phyloP scores from a whole-genome alignment of 192 early-diverging fungal species.

The Coemansia sp. region DNA sequence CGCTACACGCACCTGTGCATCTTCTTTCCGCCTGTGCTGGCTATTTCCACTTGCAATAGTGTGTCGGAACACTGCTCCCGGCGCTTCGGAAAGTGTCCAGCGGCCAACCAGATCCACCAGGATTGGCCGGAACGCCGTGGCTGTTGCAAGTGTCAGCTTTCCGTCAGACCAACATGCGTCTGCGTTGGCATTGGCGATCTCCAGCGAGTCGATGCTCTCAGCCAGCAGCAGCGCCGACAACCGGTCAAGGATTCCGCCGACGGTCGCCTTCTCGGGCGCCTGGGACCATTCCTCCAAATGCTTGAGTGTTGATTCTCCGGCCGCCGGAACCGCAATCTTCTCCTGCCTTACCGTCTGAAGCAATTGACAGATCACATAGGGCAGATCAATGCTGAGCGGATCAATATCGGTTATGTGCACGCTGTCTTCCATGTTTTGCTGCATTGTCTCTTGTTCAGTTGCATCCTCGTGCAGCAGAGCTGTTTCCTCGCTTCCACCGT shows the following conservation, averaged over 20 bases:
- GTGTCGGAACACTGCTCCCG: conserved; percentile 30
- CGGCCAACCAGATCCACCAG: conserved; percentile 81
- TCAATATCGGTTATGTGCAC: conserved; percentile 36
- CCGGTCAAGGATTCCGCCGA: conserved; percentile 17
- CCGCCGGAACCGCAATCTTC: not conserved
- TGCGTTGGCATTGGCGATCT: not conserved
- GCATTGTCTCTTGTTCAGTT: not conserved
- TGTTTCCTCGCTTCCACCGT: not conserved
- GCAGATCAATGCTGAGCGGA: conserved; percentile 52
- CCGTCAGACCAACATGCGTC: conserved; percentile 37
- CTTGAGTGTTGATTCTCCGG: conserved; percentile 13
- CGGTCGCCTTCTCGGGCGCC: conserved; percentile 4
- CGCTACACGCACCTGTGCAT: conserved; percentile 48
- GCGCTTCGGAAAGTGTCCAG: conserved; percentile 63
- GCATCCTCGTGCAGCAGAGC: not conserved
- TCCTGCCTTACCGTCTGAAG: not conserved
- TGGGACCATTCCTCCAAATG: conserved; percentile 29
- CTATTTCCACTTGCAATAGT: not conserved
- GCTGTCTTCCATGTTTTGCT: conserved; percentile 8
- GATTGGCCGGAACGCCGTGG: conserved; percentile 66
- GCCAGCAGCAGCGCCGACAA: conserved; percentile 40
- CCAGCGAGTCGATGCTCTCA: conserved; percentile 13
- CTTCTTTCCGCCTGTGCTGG: conserved; percentile 6
- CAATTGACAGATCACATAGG: conserved; percentile 20
- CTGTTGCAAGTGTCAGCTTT: conserved; percentile 27